Evolutionary conservation across 176 grass and related monocot species (phyloP).

Genomic region (Metroxylon sagu): DNA sequence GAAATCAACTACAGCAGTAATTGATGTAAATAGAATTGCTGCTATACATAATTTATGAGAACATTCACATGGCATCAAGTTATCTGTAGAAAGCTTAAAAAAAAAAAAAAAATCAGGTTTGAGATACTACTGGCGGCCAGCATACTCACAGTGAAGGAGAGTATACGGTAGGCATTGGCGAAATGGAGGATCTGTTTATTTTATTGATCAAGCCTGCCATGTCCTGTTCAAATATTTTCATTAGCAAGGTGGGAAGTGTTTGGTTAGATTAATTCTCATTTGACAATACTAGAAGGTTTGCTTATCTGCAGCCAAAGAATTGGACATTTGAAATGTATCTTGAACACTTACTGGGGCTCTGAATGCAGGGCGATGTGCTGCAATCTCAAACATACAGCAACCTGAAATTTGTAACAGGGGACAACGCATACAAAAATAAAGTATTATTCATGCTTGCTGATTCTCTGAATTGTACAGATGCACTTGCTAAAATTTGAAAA

Average conservation of each 20-base stretch:
- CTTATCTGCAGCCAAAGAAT: too few species aligned
- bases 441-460: too few species aligned
- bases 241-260: background rate
- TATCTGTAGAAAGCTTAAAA: background rate
- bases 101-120: background rate
- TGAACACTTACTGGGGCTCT: slow-evolving; percentile 55
- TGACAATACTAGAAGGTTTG: too few species aligned
- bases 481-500: too few species aligned
- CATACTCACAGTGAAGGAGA: slow-evolving; percentile 59
- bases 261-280: too few species aligned
- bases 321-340: too few species aligned
- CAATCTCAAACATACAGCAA: slow-evolving; percentile 95
- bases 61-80: too few species aligned
- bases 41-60: too few species aligned
- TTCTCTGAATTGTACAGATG: too few species aligned
- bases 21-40: too few species aligned
- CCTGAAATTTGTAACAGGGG: slow-evolving; percentile 20
- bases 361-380: slow-evolving; percentile 72
- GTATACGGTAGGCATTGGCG: slow-evolving; percentile 75
- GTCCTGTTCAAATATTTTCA: slow-evolving; percentile 36
- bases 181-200: slow-evolving; percentile 84
- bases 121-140: background rate
- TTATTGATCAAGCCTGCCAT: slow-evolving; percentile 79
- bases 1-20: too few species aligned
- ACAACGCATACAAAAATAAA: too few species aligned